phyloP scores from a whole-genome alignment of 129 eudicot species.

The Lactuca sativa region DNA sequence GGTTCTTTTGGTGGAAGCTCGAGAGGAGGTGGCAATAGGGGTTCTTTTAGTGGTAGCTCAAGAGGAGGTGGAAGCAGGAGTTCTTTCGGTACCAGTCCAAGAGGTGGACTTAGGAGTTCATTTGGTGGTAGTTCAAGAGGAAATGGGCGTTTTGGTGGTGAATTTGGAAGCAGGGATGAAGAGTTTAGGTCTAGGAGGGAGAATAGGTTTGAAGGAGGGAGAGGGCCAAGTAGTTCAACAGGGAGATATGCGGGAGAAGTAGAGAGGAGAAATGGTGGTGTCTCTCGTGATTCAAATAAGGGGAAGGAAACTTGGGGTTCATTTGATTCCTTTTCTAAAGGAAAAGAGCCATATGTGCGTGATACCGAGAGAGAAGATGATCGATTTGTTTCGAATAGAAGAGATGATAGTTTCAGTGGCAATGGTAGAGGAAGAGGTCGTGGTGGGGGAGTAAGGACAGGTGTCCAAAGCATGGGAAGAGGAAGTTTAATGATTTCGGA shows the following conservation, averaged over 20 bases:
- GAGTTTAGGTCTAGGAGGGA: constrained; percentile 22
- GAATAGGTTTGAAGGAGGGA: constrained; percentile 22
- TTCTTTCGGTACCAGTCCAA: too few species aligned
- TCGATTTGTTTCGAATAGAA: constrained; percentile 32
- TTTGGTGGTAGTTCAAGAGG: constrained; percentile 32
- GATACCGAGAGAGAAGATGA: constrained; percentile 25
- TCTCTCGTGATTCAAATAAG: constrained; percentile 27
- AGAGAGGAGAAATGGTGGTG: constrained; percentile 25
- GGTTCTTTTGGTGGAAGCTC: constrained; percentile 29
- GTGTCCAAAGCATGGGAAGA: constrained; percentile 37
- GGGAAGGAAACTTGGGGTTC: constrained; percentile 36
- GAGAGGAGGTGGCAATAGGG: not conserved
- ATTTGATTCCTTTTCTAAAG: constrained; percentile 30
- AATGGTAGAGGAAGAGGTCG: constrained; percentile 35
- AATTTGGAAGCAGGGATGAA: constrained; percentile 29
- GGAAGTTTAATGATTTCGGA: constrained; percentile 35
- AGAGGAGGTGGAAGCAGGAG: too few species aligned
- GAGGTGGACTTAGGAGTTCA: constrained; percentile 21
- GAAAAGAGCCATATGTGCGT: constrained; percentile 34
- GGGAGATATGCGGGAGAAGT: constrained; percentile 24
- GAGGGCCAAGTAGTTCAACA: constrained; percentile 14
- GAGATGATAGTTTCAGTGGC: constrained; percentile 36
- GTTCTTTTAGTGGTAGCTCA: too few species aligned
- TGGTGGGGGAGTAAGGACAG: constrained; percentile 30
- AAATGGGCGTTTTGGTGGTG: constrained; percentile 41